Conservation (phyloP, 257 asterid genomes). For the Solanum rostratum region DNA sequence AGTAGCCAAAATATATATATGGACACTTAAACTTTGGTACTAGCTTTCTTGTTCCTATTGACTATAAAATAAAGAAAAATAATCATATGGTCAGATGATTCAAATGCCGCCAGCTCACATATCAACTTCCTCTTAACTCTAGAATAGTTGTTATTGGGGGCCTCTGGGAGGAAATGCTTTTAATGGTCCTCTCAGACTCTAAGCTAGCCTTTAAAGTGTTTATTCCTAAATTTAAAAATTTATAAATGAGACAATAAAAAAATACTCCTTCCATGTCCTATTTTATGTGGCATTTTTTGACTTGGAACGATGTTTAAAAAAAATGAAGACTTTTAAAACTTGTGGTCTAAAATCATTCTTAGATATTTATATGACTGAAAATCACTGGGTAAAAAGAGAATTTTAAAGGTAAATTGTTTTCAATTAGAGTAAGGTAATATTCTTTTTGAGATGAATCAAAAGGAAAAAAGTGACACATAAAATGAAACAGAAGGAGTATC, state of each 20-base stretch:
- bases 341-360: too few species aligned
- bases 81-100: not conserved
- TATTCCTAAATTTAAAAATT: not conserved
- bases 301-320: too few species aligned
- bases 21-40: not conserved
- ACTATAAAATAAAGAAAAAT: not conserved
- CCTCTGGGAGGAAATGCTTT: not conserved
- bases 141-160: not conserved
- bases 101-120: not conserved
- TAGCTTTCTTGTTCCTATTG: not conserved
- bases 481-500: too few species aligned
- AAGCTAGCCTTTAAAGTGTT: not conserved
- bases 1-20: not conserved
- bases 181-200: not conserved
- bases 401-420: too few species aligned
- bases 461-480: too few species aligned
- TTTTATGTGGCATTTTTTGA: too few species aligned
- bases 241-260: not conserved
- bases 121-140: not conserved
- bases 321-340: too few species aligned
- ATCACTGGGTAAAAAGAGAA: too few species aligned
- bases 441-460: too few species aligned
- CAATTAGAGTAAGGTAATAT: too few species aligned
- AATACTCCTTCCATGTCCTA: too few species aligned
- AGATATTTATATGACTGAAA: too few species aligned